phyloP scores from a whole-genome alignment of 2,329 filamentous ascomycete species.

The Dryadomyces sulphureus region DNA sequence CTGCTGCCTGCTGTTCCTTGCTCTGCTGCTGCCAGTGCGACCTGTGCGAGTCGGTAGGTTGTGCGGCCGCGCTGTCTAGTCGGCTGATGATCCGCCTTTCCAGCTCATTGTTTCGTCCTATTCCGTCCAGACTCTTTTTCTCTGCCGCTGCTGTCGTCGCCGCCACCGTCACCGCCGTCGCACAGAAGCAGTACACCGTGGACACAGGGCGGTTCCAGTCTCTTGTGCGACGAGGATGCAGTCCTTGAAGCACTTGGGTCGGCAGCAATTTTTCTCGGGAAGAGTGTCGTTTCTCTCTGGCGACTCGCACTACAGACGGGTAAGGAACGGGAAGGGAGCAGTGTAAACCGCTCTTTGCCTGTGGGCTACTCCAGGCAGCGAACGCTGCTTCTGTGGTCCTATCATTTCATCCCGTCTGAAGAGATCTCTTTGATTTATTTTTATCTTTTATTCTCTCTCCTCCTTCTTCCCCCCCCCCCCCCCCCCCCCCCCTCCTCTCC shows the following conservation, averaged over 20 bases:
- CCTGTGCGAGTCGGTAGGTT: too few species aligned
- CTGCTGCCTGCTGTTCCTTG: too few species aligned
- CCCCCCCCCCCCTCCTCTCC: too few species aligned
- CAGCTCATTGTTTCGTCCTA: background rate
- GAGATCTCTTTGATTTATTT: background rate
- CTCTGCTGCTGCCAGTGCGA: too few species aligned
- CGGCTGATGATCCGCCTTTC: background rate
- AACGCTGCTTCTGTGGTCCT: too few species aligned
- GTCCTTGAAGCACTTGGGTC: constrained; percentile 1
- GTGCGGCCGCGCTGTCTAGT: background rate
- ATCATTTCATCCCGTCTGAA: too few species aligned
- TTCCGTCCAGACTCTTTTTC: background rate
- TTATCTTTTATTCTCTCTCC: background rate
- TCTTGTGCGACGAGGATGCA: background rate
- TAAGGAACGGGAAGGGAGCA: too few species aligned
- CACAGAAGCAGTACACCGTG: background rate
- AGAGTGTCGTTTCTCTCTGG: background rate
- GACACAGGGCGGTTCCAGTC: background rate
- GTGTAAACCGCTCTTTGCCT: too few species aligned
- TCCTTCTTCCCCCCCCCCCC: too few species aligned
- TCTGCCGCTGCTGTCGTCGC: too few species aligned
- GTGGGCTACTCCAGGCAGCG: too few species aligned
- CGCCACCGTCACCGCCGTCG: background rate
- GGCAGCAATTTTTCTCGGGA: background rate
- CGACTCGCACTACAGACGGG: background rate